phyloP scores from a whole-genome alignment of 1,284 basidiomycete species.

The Rhodotorula sp. region DNA sequence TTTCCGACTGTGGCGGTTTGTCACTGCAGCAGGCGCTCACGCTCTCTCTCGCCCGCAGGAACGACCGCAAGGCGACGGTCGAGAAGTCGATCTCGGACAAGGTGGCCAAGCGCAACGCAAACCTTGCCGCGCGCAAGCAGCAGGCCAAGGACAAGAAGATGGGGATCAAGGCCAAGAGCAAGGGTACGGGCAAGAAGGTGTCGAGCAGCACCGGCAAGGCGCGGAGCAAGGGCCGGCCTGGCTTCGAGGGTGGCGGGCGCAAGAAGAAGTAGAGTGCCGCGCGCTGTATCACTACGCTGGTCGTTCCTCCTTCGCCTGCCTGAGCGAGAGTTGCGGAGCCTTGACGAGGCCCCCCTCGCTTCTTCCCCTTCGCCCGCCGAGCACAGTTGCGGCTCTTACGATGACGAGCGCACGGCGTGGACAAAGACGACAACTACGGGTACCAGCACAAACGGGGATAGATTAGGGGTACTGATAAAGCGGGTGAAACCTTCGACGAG shows the following conservation, averaged over 20 bases:
- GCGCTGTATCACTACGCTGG: background rate
- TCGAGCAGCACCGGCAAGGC: constrained; percentile 24
- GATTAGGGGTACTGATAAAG: too few species aligned
- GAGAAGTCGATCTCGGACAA: constrained; percentile 71
- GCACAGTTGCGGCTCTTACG: too few species aligned
- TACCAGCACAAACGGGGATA: too few species aligned
- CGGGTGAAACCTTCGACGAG: too few species aligned
- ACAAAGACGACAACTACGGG: too few species aligned
- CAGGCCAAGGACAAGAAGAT: constrained; percentile 72
- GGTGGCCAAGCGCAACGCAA: constrained; percentile 84
- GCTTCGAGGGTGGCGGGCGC: constrained; percentile 71
- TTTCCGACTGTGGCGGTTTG: background rate
- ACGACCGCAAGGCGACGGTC: constrained; percentile 76
- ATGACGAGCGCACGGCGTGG: too few species aligned
- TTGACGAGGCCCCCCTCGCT: too few species aligned
- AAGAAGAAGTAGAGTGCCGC: constrained; percentile 40
- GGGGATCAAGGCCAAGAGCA: constrained; percentile 59
- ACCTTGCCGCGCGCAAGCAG: constrained; percentile 79
- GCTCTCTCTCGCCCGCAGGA: constrained; percentile 58
- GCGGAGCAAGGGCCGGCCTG: constrained; percentile 68
- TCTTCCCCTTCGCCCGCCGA: too few species aligned
- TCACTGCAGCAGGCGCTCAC: background rate
- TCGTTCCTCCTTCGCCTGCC: background rate
- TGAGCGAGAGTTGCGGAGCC: background rate
- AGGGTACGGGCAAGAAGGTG: constrained; percentile 32